A percentile compares a stretch with the other conserved stretches of the same genome.
Conservation (phyloP, 2,329 filamentous ascomycete genomes). For the Pestalotiopsis sp. region DNA sequence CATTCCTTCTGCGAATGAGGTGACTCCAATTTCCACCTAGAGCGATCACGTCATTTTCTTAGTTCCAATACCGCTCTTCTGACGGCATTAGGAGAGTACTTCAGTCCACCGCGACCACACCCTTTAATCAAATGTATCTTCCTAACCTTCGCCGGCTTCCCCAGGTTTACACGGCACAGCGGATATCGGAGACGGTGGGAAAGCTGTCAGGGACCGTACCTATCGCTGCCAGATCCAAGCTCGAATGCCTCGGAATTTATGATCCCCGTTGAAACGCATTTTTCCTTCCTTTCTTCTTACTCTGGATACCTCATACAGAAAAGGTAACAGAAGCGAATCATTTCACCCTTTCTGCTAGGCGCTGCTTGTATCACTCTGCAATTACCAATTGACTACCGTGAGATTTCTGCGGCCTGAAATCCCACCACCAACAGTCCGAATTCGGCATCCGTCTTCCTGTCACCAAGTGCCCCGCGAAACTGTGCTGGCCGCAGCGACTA, state of each 20-base stretch:
- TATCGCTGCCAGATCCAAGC: background rate
- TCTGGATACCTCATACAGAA: background rate
- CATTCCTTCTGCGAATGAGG: background rate
- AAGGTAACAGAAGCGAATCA: background rate
- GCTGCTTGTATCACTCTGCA: background rate
- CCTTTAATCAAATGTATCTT: background rate
- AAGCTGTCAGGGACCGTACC: slow-evolving; percentile 2
- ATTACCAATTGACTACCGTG: background rate
- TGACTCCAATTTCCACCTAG: slow-evolving; percentile 1
- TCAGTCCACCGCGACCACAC: too few species aligned
- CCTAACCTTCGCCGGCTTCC: background rate
- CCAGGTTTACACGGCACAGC: slow-evolving; percentile 1
- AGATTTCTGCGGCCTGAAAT: background rate
- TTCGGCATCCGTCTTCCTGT: background rate
- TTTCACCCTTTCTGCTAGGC: background rate
- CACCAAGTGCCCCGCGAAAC: slow-evolving; percentile 2
- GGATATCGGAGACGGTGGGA: slow-evolving; percentile 8
- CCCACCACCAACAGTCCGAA: background rate
- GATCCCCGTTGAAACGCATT: background rate
- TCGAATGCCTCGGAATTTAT: background rate
- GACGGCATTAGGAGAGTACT: background rate
- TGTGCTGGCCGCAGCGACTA: slow-evolving; percentile 6
- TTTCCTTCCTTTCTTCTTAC: background rate
- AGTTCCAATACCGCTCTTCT: background rate
- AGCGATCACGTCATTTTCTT: slow-evolving; percentile 5